Evolutionary conservation across 1,284 basidiomycete species (phyloP), one percentile per base, ranked within the genome.

Genomic region (Leccinum griseonigrum): DNA sequence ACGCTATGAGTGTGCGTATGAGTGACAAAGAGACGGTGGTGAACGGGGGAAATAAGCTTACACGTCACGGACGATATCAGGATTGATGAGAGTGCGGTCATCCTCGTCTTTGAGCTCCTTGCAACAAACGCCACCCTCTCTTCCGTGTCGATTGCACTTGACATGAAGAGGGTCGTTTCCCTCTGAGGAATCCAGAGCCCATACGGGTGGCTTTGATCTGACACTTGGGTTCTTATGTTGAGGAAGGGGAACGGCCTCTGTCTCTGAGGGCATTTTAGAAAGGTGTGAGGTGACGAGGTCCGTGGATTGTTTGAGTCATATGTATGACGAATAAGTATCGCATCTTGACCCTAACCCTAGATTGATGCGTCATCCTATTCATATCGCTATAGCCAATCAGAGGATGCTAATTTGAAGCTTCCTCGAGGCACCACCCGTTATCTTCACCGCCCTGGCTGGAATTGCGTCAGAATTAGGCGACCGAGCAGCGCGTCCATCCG

Each of bases 31-130:
- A 26, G n/a, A 48, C 18, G 22, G 10, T 4, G 28, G 38, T 18
- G 34, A 40, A 32, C 6, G 22, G 26, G n/a, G 2, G 14, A n/a
- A 40, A 53, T 52, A 50, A n/a, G 57, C 87, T 72, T 70, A 91
- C 91, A 90, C 84, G 70, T 95, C 94, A 16, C 92, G 86, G 22
- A 96, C 83, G 58, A 95, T 78, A 68, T 95, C 94, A 1, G 94
- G 94, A 72, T 95, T 85, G 59, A 96, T 80, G 43, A 95, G 81
- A 0, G 83, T 87, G 18, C 92, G 83, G 64, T 94, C 87, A 60
- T 95, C 91, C 8, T 87, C 83, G 52, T 81, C 83, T 68, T 85
- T 91, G 61, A 94, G 83, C 60, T 94, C 90, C 68, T 91, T 90
- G 76, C 93, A 95, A 75, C 93, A 94, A 2, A 92, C 76, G 3